phyloP scores from a whole-genome alignment of 2,329 filamentous ascomycete species.

The Elsinoe ampelina region DNA sequence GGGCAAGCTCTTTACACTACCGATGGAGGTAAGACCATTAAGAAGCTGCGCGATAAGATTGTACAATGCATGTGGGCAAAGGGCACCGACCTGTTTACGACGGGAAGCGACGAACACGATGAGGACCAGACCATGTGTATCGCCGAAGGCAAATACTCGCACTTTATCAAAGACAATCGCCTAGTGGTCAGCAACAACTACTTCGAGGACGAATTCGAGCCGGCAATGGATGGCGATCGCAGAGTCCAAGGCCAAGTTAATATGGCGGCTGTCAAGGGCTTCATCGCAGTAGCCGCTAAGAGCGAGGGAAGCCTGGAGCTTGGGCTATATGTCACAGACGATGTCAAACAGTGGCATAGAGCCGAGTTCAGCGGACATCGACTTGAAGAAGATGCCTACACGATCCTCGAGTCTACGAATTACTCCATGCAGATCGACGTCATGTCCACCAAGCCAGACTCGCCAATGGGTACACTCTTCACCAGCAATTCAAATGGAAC shows the following conservation, averaged over 20 bases:
- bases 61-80: slow-evolving; percentile 83
- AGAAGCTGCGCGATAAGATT: slow-evolving; percentile 58
- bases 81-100: slow-evolving; percentile 61
- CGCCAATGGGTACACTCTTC: slow-evolving; percentile 77
- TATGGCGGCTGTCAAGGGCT: slow-evolving; percentile 76
- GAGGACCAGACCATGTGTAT: slow-evolving; percentile 71
- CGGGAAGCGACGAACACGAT: slow-evolving; percentile 56
- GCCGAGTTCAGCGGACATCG: slow-evolving; percentile 84
- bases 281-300: slow-evolving; percentile 71
- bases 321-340: slow-evolving; percentile 79
- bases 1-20: slow-evolving; percentile 60
- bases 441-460: slow-evolving; percentile 55
- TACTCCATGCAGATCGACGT: slow-evolving; percentile 98
- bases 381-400: slow-evolving; percentile 77
- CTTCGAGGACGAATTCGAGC: slow-evolving; percentile 63
- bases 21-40: slow-evolving; percentile 67
- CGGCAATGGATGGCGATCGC: slow-evolving; percentile 62
- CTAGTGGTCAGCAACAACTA: slow-evolving; percentile 75
- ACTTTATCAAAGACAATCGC: slow-evolving; percentile 63
- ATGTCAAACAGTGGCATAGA: slow-evolving; percentile 79
- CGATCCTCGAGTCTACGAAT: slow-evolving; percentile 87
- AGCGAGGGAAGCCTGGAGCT: slow-evolving; percentile 78
- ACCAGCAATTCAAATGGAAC: slow-evolving; percentile 97
- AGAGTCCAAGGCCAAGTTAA: slow-evolving; percentile 72
- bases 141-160: slow-evolving; percentile 60